These are phyloP conservation scores for Aspergillus steynii DNA, from an alignment of 495 filamentous ascomycete species.

Conservation along the genomic window DNA sequence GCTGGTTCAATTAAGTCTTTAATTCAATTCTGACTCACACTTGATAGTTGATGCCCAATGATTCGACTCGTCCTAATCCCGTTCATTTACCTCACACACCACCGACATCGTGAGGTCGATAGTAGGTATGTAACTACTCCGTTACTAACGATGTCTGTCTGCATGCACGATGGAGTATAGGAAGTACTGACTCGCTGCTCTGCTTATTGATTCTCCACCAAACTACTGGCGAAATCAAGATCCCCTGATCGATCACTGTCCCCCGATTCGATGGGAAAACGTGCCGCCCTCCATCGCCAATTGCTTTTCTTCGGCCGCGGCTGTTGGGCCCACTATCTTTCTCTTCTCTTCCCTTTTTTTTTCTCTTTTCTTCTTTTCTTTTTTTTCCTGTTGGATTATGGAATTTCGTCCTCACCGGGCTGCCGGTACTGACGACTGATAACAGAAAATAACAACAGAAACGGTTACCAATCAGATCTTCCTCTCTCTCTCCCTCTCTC, in stretches of 20 bases:
- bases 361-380: conserved; percentile 11
- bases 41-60: too few species aligned
- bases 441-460: neutral
- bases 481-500: neutral
- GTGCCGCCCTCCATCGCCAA: neutral
- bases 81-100: too few species aligned
- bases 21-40: too few species aligned
- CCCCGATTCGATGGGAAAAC: neutral
- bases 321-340: neutral
- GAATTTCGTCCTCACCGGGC: neutral
- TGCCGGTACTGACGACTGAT: neutral
- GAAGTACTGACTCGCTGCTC: too few species aligned
- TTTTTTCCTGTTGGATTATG: neutral
- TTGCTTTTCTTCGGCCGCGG: conserved; percentile 6
- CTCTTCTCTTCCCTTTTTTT: conserved; percentile 5
- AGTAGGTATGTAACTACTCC: too few species aligned
- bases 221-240: too few species aligned
- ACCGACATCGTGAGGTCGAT: too few species aligned
- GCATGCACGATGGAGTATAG: too few species aligned
- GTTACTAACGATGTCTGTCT: too few species aligned
- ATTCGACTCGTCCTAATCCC: too few species aligned
- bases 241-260: neutral
- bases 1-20: too few species aligned
- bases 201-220: too few species aligned
- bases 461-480: neutral